These are phyloP conservation scores for Coemansia sp. DNA, from an alignment of 192 early-diverging fungal genomes.

Conservation along the genomic window DNA sequence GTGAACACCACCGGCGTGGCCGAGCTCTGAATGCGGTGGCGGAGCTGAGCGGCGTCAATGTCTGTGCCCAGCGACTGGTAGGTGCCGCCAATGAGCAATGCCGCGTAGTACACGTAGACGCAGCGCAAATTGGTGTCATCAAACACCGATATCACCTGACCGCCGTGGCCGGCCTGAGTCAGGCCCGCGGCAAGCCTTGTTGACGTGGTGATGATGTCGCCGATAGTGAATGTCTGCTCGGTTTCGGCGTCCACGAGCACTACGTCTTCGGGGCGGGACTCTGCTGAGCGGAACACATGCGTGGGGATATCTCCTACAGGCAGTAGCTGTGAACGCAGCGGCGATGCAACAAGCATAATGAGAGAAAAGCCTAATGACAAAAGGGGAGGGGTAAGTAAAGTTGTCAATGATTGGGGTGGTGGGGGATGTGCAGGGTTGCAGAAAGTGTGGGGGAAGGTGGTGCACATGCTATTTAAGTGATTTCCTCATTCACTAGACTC, in stretches of 20 bases:
- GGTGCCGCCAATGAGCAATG: conserved; percentile 44
- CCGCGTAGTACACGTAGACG: conserved; percentile 49
- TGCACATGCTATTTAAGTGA: background rate
- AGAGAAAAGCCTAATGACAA: background rate
- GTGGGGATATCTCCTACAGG: conserved; percentile 50
- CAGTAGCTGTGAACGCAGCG: conserved; percentile 27
- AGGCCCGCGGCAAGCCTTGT: conserved; percentile 41
- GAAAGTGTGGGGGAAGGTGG: background rate
- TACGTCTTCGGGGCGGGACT: conserved; percentile 27
- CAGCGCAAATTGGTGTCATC: conserved; percentile 38
- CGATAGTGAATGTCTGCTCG: conserved; percentile 35
- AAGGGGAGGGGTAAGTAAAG: background rate
- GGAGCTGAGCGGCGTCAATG: conserved; percentile 9
- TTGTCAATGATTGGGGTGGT: background rate
- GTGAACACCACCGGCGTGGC: conserved; percentile 36
- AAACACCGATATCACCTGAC: conserved; percentile 35
- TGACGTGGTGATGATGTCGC: conserved; percentile 36
- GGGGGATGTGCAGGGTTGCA: background rate
- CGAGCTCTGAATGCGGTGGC: conserved; percentile 21
- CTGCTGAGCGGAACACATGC: conserved; percentile 41
- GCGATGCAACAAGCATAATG: conserved; percentile 45
- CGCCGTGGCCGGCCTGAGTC: conserved; percentile 17
- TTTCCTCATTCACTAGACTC: background rate
- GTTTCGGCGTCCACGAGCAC: conserved; percentile 42
- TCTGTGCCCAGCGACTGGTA: conserved; percentile 48